These are phyloP conservation scores for Aureoboletus auriporus DNA, from an alignment of 768 basidiomycete genomes.

Conservation along the genomic window DNA sequence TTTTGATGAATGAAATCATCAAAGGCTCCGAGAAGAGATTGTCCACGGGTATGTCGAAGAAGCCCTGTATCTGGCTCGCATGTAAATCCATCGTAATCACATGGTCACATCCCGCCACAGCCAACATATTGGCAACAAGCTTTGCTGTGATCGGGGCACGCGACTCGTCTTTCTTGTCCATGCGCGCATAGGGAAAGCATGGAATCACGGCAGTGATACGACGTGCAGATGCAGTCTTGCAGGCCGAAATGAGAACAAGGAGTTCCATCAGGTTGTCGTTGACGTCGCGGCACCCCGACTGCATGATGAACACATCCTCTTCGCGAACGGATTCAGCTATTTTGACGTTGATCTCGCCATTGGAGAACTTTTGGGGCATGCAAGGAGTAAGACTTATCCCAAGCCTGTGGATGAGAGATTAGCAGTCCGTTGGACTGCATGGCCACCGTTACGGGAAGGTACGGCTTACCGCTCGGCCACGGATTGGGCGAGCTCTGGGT, in stretches of 20 bases:
- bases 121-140: constrained; percentile 96
- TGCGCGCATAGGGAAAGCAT: constrained; percentile 94
- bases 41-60: constrained; percentile 98
- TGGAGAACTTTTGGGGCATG: constrained; percentile 87
- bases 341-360: constrained; percentile 93
- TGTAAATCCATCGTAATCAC: constrained; percentile 99
- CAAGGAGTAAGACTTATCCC: constrained; percentile 82
- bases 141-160: constrained; percentile 98
- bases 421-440: constrained; percentile 44
- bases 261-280: constrained; percentile 99
- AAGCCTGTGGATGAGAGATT: constrained; percentile 65
- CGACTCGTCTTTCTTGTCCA: constrained; percentile 97
- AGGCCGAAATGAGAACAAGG: constrained; percentile 96
- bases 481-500: constrained; percentile 92
- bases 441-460: constrained; percentile 34
- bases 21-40: constrained; percentile 95
- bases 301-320: constrained; percentile 98
- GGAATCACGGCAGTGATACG: constrained; percentile 97
- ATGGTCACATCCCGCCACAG: constrained; percentile 95
- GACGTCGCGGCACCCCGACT: constrained; percentile 84
- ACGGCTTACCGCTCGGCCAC: constrained; percentile 95
- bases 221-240: constrained; percentile 93
- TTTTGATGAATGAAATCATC: constrained; percentile 91
- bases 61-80: constrained; percentile 97
- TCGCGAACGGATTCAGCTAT: constrained; percentile 95